Evolutionary conservation across 2,329 filamentous ascomycete species (phyloP).

Genomic region (Calonectria ilicicola): DNA sequence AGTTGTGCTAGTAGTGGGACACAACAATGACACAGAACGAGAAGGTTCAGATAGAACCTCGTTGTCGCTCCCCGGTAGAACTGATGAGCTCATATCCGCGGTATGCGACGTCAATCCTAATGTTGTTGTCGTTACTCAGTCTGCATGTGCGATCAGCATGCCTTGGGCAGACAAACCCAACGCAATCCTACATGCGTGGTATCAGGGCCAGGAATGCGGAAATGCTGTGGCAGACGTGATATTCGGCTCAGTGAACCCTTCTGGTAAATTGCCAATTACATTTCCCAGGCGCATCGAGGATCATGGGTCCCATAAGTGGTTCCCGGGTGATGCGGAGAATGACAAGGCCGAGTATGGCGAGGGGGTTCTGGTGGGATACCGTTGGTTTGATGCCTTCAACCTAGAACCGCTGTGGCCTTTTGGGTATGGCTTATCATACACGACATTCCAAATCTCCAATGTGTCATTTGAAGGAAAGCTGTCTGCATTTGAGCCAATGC

Average conservation of each 20-base stretch:
- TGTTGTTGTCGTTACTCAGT: not conserved
- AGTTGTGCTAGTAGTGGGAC: constrained; percentile 9
- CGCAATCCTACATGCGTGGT: not conserved
- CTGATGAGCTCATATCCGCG: not conserved
- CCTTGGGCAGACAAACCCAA: not conserved
- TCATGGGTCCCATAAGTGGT: not conserved
- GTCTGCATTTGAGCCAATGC: not conserved
- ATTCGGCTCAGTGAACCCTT: not conserved
- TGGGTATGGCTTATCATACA: constrained; percentile 1
- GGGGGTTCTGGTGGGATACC: constrained; percentile 5
- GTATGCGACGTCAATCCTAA: not conserved
- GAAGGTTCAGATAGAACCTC: constrained; percentile 1
- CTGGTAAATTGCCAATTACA: not conserved
- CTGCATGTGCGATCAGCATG: constrained; percentile 3
- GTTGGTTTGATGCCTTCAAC: not conserved
- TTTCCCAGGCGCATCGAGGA: not conserved
- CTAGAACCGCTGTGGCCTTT: constrained; percentile 1
- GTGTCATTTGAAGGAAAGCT: not conserved
- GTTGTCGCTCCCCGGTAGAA: not conserved
- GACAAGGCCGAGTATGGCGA: constrained; percentile 1
- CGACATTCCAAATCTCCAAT: not conserved
- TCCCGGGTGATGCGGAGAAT: not conserved
- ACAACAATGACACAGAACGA: constrained; percentile 10
- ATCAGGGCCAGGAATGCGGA: constrained; percentile 3
- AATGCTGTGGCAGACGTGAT: constrained; percentile 3